Base-by-base conservation (phyloP, 331 rosid species). In the Malus hybrid region DNA sequence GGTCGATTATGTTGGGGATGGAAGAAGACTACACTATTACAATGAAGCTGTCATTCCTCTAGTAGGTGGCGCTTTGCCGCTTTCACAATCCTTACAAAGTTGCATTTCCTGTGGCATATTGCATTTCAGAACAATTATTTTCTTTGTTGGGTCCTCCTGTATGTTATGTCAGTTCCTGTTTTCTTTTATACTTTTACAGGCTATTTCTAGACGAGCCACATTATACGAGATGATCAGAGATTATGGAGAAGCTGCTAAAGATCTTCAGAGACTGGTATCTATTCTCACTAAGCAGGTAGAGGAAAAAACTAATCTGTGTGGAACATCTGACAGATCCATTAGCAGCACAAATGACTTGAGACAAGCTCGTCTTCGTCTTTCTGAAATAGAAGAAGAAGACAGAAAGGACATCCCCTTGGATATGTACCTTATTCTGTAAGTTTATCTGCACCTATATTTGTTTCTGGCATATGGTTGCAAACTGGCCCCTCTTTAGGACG, bases 371-470 rank as follows among this genome's bases (percentile, higher is more conserved):
- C 72, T 90, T 77, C 84, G 72, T 63, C 91, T 94, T 71, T 84
- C 86, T 60, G 97, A 90, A 86, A 74, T 90, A 62, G 97, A 94
- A 67, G 46, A 2, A 39, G 97, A 92, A 84, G 89, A 88, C 63
- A 86, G 90, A 87, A 94, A 86, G 83, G 97, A 92, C 77, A 82
- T 80, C 75, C 97, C 96, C 53, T 90, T 87, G 79, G 91, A 94
- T 79, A 86, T 94, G 97, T 94, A 94, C 86, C 93, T 86, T 75
- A 94, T 94, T 74, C 72, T 94, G 99, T 94, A 84, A 91, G 98
- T 67, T 79, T 77, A 80, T 83, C 65, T 22, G 19, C 67, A 9
- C 46, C 28, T 66, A 5, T n/a, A 16, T 44, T 26, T 64, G 6
- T 65, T 75, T 39, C 15, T 15, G 12, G 55, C 66, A 53, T 63